Evolutionary conservation across 2,329 filamentous ascomycete genomes (phyloP), one percentile per base, ranked within the genome.

Genomic region (Eurotiales sp.): DNA sequence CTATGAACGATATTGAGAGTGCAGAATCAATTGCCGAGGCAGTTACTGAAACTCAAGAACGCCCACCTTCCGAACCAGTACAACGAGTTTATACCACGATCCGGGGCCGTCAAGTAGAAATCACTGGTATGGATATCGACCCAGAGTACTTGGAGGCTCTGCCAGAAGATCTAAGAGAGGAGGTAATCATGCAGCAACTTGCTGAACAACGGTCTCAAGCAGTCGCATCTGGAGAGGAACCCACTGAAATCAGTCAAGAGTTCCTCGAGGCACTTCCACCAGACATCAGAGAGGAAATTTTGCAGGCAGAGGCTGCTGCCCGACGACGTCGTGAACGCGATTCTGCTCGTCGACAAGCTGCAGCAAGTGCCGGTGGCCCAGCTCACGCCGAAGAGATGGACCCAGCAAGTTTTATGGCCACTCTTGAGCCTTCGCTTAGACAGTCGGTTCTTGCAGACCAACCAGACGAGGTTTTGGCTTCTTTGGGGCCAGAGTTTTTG

Each of bases 101-200:
- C 49, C 79, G 91, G 54, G 92, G 91, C 22, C 87, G 88, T 56
- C 85, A 93, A 61, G 82, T 95, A 48, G 93, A 99, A 67, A 93
- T 99, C 44, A 99, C 93, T 0, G 88, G 89, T 55, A 79, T 99
- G 55, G 91, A 92, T 44, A 97, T 99, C 60, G 93, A 99, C 65
- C 82, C 87, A 14, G 91, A 95, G 51, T 99, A 96, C 69, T 82
- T 99, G 6, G 89, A 93, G 53, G 95, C 92, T n/a, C 75, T 99
- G n/a, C 93, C 93, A 0, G 93, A 99, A 61, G 95, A 99, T 55
- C 85, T 97, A 64, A 82, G 93, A 41, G 92, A 97, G 68, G 93
- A 99, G 66, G 93, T 99, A 44, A 88, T 99, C 58, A 90, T 95
- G 67, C 85, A 91, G 56, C 90, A 95, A 53, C 82, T 96, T 56